These are phyloP conservation scores for Schizophyllum commune DNA, from an alignment of 1,284 basidiomycete species.

Conservation along the genomic window DNA sequence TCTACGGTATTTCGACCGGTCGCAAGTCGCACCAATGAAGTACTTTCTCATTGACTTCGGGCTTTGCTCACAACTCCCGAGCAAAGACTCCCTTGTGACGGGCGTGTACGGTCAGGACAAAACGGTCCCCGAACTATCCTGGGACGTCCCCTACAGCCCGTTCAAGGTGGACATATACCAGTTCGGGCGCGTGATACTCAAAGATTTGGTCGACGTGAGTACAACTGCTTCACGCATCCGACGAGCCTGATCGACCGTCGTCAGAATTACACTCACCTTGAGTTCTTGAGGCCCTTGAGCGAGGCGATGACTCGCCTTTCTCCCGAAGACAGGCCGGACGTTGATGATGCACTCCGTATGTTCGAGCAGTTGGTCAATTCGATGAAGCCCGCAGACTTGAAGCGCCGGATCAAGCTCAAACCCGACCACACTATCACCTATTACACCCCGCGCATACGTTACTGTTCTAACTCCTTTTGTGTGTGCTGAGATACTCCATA, in stretches of 20 bases:
- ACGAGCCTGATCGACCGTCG: background rate
- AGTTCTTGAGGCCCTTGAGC: background rate
- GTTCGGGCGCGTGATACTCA: constrained; percentile 11
- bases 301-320: background rate
- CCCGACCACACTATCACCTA: no score
- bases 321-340: no score
- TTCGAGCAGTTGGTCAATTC: no score
- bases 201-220: background rate
- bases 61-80: background rate
- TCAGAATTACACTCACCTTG: background rate
- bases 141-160: constrained; percentile 10
- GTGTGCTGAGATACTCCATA: no score
- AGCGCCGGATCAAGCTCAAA: no score
- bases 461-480: no score
- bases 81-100: background rate
- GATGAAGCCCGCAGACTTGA: no score
- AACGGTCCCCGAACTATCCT: constrained; percentile 13
- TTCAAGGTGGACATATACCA: constrained; percentile 16
- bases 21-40: background rate
- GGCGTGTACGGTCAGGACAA: constrained; percentile 11
- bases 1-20: background rate
- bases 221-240: background rate
- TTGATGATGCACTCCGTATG: no score
- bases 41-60: constrained; percentile 3
- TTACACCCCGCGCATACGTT: no score